Conservation (phyloP, 2,329 filamentous ascomycete species). For the Fusarium fujikuroi region DNA sequence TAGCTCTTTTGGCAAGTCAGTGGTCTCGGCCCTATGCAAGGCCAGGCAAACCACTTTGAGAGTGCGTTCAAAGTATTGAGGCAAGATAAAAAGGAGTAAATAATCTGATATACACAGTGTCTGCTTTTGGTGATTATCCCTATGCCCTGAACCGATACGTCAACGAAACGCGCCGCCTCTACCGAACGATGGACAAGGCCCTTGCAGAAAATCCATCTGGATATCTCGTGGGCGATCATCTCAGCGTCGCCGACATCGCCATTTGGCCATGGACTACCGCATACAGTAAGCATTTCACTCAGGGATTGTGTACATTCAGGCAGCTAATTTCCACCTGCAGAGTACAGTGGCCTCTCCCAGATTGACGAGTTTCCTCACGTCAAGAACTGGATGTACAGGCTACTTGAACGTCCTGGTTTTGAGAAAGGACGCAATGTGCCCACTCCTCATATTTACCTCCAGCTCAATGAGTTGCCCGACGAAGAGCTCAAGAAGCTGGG, state of each 20-base stretch:
- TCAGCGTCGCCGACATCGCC: constrained; percentile 81
- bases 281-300: constrained; percentile 51
- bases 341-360: constrained; percentile 53
- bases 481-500: constrained; percentile 67
- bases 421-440: constrained; percentile 82
- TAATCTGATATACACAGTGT: constrained; percentile 55
- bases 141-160: constrained; percentile 85
- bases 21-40: constrained; percentile 83
- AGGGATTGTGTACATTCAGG: neutral
- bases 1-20: constrained; percentile 78
- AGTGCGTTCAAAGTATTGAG: constrained; percentile 53
- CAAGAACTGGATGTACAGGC: constrained; percentile 78
- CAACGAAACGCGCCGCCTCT: constrained; percentile 86
- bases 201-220: constrained; percentile 66
- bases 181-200: constrained; percentile 78
- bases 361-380: constrained; percentile 80
- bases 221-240: constrained; percentile 72
- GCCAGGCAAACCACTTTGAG: constrained; percentile 83
- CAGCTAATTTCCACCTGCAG: neutral
- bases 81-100: neutral
- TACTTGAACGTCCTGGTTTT: constrained; percentile 75
- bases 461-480: constrained; percentile 55
- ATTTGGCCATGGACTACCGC: constrained; percentile 80
- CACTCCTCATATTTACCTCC: constrained; percentile 68
- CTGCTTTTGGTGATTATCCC: constrained; percentile 81